phyloP scores from a whole-genome alignment of 2,329 filamentous ascomycete genomes.

The Fonsecaea erecta region DNA sequence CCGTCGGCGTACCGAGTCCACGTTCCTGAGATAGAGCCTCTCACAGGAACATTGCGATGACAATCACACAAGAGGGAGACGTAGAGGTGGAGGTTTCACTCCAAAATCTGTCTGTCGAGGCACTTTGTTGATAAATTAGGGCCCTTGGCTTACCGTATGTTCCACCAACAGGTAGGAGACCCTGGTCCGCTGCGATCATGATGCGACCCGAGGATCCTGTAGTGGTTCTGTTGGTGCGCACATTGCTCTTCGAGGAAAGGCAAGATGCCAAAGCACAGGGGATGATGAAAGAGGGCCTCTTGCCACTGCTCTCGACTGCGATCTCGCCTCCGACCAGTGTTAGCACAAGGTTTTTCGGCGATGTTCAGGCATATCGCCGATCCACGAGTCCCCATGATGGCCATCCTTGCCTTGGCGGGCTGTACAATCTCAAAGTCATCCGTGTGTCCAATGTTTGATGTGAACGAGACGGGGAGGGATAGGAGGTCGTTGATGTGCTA shows the following conservation, averaged over 20 bases:
- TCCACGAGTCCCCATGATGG: neutral
- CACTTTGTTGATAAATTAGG: neutral
- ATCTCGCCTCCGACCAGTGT: neutral
- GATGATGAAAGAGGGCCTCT: neutral
- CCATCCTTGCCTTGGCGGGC: neutral
- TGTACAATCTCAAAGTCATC: neutral
- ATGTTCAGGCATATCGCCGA: neutral
- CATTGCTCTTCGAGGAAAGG: conserved; percentile 8
- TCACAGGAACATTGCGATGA: neutral
- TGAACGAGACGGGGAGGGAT: neutral
- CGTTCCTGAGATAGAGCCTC: neutral
- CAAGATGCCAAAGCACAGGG: neutral
- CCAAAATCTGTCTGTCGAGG: neutral
- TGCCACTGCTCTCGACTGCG: neutral
- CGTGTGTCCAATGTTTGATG: neutral
- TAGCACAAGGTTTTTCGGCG: neutral
- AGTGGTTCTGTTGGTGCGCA: conserved; percentile 2
- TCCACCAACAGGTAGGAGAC: neutral
- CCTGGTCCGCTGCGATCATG: neutral
- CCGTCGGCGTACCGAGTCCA: neutral
- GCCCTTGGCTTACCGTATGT: conserved; percentile 10
- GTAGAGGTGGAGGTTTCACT: neutral
- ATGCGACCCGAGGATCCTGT: neutral
- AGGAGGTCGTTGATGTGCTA: neutral
- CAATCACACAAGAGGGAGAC: neutral